phyloP scores from a whole-genome alignment of 2,329 filamentous ascomycete species.

The Akanthomyces lecanii region DNA sequence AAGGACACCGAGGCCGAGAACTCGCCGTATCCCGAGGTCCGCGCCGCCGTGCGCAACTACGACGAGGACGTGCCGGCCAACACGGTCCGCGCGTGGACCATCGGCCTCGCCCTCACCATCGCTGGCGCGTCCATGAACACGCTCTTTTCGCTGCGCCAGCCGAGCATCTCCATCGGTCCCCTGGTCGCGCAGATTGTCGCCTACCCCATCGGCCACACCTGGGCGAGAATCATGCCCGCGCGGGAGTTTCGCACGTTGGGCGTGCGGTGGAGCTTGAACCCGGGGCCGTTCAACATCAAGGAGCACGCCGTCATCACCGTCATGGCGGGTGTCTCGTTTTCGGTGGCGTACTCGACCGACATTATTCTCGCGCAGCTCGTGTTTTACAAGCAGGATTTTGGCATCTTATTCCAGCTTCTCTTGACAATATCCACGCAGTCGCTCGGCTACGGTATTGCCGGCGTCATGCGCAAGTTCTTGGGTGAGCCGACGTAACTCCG shows the following conservation, averaged over 20 bases:
- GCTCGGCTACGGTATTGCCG: slow-evolving; percentile 65
- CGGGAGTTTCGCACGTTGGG: slow-evolving; percentile 50
- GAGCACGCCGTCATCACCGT: slow-evolving; percentile 65
- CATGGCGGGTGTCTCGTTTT: slow-evolving; percentile 69
- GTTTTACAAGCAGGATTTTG: slow-evolving; percentile 69
- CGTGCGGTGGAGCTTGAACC: slow-evolving; percentile 55
- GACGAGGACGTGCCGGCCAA: slow-evolving; percentile 64
- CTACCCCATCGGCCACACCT: slow-evolving; percentile 59
- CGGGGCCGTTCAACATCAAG: slow-evolving; percentile 66
- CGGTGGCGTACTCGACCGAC: slow-evolving; percentile 67
- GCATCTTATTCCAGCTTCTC: slow-evolving; percentile 61
- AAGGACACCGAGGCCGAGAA: slow-evolving; percentile 47
- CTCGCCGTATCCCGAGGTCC: slow-evolving; percentile 64
- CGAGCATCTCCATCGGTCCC: slow-evolving; percentile 56
- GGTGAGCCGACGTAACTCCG: slow-evolving; percentile 35
- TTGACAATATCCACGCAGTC: slow-evolving; percentile 66
- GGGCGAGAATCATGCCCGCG: slow-evolving; percentile 53
- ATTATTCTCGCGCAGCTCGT: slow-evolving; percentile 66
- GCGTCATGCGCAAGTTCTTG: slow-evolving; percentile 61
- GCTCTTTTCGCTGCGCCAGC: slow-evolving; percentile 58
- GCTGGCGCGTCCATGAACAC: slow-evolving; percentile 59
- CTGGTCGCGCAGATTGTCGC: slow-evolving; percentile 61
- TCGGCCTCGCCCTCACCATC: slow-evolving; percentile 54
- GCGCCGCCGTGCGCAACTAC: slow-evolving; percentile 60
- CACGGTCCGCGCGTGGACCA: slow-evolving; percentile 61